Evolutionary conservation across 495 filamentous ascomycete species (phyloP).

Genomic region (Lichenothelia convexa): DNA sequence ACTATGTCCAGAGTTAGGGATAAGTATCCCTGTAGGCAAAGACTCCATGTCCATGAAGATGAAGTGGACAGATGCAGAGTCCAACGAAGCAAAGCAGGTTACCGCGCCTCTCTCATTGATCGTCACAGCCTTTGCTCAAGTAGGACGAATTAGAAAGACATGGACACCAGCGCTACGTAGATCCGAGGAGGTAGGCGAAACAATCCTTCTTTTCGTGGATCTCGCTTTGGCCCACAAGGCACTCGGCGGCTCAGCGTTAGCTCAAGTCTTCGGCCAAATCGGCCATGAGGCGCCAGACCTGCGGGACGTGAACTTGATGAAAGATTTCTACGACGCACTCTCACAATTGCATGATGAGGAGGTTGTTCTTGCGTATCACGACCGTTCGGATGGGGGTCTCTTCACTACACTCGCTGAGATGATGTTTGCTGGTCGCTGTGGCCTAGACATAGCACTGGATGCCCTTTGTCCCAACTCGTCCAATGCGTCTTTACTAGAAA

Average conservation of each 20-base stretch:
- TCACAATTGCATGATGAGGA: conserved; percentile 69
- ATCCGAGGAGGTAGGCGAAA: conserved; percentile 74
- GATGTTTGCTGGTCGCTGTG: conserved; percentile 95
- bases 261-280: conserved; percentile 78
- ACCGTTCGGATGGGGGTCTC: conserved; percentile 81
- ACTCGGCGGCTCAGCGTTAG: conserved; percentile 79
- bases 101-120: conserved; percentile 81
- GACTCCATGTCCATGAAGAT: conserved; percentile 99
- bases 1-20: conserved; percentile 63
- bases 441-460: conserved; percentile 71
- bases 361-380: conserved; percentile 88
- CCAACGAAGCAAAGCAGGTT: conserved; percentile 56
- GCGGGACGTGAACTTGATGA: conserved; percentile 59
- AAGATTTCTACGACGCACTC: conserved; percentile 82
- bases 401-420: conserved; percentile 87
- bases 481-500: conserved; percentile 44
- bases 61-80: conserved; percentile 66
- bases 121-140: conserved; percentile 74
- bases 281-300: conserved; percentile 75
- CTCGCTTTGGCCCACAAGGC: conserved; percentile 59
- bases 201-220: conserved; percentile 78
- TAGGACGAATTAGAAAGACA: conserved; percentile 59
- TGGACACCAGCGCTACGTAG: conserved; percentile 85
- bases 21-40: conserved; percentile 91
- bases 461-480: conserved; percentile 36